Evolutionary conservation across 2,329 filamentous ascomycete genomes (phyloP), one percentile per base, ranked within the genome.

Genomic region (Ceratocystis diversiconidia): DNA sequence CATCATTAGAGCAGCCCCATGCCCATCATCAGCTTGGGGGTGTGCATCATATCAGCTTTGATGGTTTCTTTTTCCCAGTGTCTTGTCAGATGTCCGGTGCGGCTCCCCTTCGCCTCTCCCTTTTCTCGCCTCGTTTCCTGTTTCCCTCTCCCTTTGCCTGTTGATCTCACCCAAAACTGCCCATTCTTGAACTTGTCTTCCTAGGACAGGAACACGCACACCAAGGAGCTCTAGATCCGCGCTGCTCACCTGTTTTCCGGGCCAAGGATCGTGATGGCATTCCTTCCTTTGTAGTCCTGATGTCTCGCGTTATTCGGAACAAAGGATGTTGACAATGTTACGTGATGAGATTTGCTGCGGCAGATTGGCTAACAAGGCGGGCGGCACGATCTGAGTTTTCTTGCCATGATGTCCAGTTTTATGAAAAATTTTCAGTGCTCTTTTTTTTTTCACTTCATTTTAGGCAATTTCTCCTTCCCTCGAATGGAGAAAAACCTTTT

Each of bases 211-310:
- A 10, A 41, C 10, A 12, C 10, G 10, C 36, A 41, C 32, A 32
- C 12, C 17, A 17, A 6, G 52, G 28, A 30, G 28, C 15, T 32
- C 28, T 59, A 25, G 48, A 59, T 30, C 32, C 17, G 52, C 12
- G 17, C 28, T 59, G 36, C 36, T 41, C 10, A 41, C 36, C 3
- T 41, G 36, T 12, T 12, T 32, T 25, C 28, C 15, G 6, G 25
- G 52, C 28, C 28, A 32, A 59, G 52, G 52, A 59, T 59, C 52
- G 19, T 8, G 12, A 30, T 22, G 52, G 25, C 28, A 59, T 59
- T 59, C 52, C 52, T 59, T 59, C 30, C 52, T 32, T 59, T 59
- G 52, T 59, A 41, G 52, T 59, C 52, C 32, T 30, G 28, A 32
- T 59, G 28, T 59, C 28, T 59, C 52, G 28, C 52, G 52, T 59